phyloP scores from a whole-genome alignment of 2,329 filamentous ascomycete species.

The Podosphaera fusca region DNA sequence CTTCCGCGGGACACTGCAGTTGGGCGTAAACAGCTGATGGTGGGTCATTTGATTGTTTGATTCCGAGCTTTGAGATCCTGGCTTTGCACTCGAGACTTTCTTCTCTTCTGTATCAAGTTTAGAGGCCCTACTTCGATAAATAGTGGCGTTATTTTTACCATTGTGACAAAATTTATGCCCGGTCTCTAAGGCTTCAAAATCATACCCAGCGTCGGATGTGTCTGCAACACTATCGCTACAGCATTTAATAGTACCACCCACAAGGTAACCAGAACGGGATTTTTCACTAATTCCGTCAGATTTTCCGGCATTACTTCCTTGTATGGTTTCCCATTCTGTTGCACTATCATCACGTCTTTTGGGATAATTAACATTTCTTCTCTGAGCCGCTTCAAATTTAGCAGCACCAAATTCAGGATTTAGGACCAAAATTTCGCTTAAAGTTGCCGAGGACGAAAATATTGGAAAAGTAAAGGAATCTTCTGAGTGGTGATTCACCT shows the following conservation, averaged over 20 bases:
- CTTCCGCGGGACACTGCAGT: neutral
- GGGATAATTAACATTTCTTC: neutral
- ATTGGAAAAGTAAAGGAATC: neutral
- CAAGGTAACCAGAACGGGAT: neutral
- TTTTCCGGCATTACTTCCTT: neutral
- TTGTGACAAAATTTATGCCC: neutral
- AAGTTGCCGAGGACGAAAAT: neutral
- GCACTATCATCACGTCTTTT: neutral
- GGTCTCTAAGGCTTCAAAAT: neutral
- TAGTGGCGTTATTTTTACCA: neutral
- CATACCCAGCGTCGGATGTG: neutral
- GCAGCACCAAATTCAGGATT: neutral
- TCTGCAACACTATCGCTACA: slow-evolving; percentile 2
- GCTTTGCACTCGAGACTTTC: neutral
- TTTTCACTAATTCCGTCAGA: neutral
- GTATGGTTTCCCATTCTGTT: slow-evolving; percentile 1
- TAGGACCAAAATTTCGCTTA: neutral
- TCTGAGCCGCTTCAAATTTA: neutral
- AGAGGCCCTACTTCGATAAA: neutral
- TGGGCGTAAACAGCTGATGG: neutral
- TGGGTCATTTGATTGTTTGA: neutral
- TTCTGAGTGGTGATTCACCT: neutral
- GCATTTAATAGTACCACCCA: neutral
- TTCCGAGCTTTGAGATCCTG: neutral
- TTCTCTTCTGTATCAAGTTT: neutral